Conservation (phyloP, 2,329 filamentous ascomycete genomes). For the Botrytis aclada region DNA sequence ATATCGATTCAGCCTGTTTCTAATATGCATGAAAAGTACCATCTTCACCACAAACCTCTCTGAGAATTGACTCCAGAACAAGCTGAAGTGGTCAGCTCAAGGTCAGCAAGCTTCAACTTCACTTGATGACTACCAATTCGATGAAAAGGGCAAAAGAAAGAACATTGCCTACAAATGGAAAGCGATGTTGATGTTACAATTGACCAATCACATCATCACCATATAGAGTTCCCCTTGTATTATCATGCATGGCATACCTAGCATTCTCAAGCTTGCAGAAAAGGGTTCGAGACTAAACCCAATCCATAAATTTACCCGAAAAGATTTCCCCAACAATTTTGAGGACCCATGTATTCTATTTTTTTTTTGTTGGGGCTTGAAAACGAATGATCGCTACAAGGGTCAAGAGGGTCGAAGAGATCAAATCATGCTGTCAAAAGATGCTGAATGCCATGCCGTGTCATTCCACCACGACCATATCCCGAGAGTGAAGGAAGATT, state of each 20-base stretch:
- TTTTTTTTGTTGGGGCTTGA: constrained; percentile 16
- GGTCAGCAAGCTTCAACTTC: background rate
- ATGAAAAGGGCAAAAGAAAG: background rate
- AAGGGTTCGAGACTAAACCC: constrained; percentile 6
- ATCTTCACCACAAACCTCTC: background rate
- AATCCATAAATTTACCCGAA: background rate
- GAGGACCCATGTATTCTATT: background rate
- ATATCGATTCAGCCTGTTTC: background rate
- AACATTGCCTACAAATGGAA: background rate
- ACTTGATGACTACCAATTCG: background rate
- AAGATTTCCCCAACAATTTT: constrained; percentile 19
- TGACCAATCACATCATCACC: constrained; percentile 9
- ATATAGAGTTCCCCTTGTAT: background rate
- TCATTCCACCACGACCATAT: background rate
- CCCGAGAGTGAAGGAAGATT: background rate
- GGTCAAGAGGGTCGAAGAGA: background rate
- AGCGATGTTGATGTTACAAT: constrained; percentile 6
- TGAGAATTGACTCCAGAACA: too few relatives aligned
- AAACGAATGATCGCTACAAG: constrained; percentile 15
- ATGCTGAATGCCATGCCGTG: background rate
- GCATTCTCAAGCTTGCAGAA: background rate
- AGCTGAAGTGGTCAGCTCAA: background rate
- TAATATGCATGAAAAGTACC: background rate
- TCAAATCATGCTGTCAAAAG: background rate
- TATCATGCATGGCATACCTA: constrained; percentile 3